Percentiles rank a stretch among this genome's conserved stretches.
Conservation (phyloP, 202 grass and related monocot species). For the Schoenoplectus triqueter region DNA sequence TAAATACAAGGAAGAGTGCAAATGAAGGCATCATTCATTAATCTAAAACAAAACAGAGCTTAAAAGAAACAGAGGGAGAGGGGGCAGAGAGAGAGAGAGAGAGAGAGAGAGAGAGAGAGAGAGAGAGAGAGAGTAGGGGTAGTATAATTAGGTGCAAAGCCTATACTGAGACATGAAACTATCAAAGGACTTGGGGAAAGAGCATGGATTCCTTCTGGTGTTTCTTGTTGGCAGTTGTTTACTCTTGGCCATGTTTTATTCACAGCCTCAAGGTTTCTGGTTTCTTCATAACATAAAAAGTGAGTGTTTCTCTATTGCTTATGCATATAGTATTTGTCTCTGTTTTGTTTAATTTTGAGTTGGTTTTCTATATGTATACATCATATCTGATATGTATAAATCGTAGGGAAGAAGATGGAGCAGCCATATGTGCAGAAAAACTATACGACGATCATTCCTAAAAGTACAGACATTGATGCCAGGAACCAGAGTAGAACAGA, state of each 20-base stretch:
- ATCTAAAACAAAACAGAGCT: conserved; percentile 1
- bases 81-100: too few relatives aligned
- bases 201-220: not conserved
- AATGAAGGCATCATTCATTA: not conserved
- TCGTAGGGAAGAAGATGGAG: too few relatives aligned
- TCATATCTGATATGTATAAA: too few relatives aligned
- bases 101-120: not conserved
- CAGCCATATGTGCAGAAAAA: too few relatives aligned
- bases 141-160: not conserved
- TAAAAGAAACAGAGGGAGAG: not conserved
- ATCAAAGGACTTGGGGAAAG: not conserved
- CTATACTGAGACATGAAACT: not conserved
- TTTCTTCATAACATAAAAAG: conserved; percentile 20
- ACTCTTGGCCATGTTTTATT: not conserved
- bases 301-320: conserved; percentile 1
- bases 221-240: conserved; percentile 14
- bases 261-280: not conserved
- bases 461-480: too few relatives aligned
- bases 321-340: too few relatives aligned
- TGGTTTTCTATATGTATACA: not conserved
- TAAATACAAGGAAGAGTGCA: not conserved
- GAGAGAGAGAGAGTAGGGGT: not conserved
- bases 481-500: too few relatives aligned
- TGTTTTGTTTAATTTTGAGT: not conserved
- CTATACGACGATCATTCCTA: too few relatives aligned